A percentile compares a stretch with the other conserved stretches of the same genome.
These are phyloP conservation scores for Zelonia costaricensis DNA, from an alignment of 208 protist genomes.

Conservation along the genomic window DNA sequence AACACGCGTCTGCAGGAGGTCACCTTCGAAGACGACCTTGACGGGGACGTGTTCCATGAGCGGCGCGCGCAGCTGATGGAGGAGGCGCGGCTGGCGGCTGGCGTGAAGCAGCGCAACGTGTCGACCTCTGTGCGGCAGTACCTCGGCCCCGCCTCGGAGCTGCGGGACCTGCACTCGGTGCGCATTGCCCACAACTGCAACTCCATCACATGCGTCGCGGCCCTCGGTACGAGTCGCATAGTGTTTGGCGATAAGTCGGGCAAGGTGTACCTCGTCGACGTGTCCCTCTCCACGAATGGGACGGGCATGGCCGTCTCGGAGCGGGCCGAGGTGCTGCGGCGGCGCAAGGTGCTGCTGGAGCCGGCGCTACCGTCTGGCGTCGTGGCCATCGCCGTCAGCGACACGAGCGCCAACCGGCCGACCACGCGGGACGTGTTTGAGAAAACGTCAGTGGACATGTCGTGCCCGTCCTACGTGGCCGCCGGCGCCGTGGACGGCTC, in stretches of 20 bases:
- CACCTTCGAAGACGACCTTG: conserved; percentile 72
- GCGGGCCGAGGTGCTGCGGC: conserved; percentile 20
- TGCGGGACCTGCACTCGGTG: conserved; percentile 30
- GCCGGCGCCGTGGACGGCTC: conserved; percentile 75
- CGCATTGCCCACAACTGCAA: conserved; percentile 87
- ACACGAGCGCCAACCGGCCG: conserved; percentile 64
- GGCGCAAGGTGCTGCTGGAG: conserved; percentile 58
- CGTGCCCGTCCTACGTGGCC: conserved; percentile 81
- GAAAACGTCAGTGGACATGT: conserved; percentile 77
- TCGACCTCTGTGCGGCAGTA: conserved; percentile 44
- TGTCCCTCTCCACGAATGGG: conserved; percentile 25
- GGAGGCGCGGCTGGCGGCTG: conserved; percentile 75
- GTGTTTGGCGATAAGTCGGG: conserved; percentile 89
- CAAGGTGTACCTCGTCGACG: conserved; percentile 66
- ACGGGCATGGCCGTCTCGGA: conserved; percentile 12
- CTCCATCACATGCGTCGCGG: conserved; percentile 77
- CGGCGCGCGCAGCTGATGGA: conserved; percentile 66
- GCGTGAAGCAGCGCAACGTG: conserved; percentile 71
- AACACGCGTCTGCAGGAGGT: conserved; percentile 83
- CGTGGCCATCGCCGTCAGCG: conserved; percentile 76
- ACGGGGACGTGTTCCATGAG: conserved; percentile 80
- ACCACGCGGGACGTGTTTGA: conserved; percentile 77
- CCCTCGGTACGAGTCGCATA: conserved; percentile 60
- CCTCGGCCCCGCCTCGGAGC: conserved; percentile 23
- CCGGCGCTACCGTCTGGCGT: conserved; percentile 63